Evolutionary conservation across 2,329 filamentous ascomycete species (phyloP).

Genomic region (Pseudogymnoascus sp.): DNA sequence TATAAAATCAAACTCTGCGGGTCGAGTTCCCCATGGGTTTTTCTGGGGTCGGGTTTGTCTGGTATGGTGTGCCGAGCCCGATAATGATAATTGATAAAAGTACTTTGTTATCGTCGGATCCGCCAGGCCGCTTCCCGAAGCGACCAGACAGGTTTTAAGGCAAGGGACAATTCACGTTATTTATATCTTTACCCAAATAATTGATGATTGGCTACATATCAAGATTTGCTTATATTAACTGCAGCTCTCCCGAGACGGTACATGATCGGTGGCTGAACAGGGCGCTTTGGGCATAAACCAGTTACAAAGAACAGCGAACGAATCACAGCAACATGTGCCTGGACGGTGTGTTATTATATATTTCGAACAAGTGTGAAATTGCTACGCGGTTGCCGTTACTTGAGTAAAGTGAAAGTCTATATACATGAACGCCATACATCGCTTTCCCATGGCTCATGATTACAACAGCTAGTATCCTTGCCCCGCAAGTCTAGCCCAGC

Average conservation of each 20-base stretch:
- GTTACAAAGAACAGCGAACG: neutral
- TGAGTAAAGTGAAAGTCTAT: slow-evolving; percentile 4
- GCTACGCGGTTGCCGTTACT: neutral
- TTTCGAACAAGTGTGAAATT: neutral
- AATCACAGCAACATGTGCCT: neutral
- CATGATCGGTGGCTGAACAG: neutral
- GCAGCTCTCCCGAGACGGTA: neutral
- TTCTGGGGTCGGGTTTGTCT: neutral
- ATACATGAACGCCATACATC: neutral
- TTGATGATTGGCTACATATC: slow-evolving; percentile 4
- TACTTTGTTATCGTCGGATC: slow-evolving; percentile 7
- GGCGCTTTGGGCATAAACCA: neutral
- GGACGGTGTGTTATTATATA: neutral
- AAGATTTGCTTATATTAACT: neutral
- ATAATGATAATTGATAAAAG: slow-evolving; percentile 8
- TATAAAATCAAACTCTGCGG: slow-evolving; percentile 8
- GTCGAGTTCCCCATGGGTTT: neutral
- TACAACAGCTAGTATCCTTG: neutral
- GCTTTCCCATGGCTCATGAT: neutral
- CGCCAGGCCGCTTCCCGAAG: slow-evolving; percentile 33
- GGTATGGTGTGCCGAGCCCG: slow-evolving; percentile 6
- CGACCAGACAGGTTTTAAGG: slow-evolving; percentile 26
- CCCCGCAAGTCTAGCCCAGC: neutral
- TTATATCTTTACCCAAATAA: neutral
- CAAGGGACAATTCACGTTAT: neutral